phyloP scores from a whole-genome alignment of 1,139 yeast species.

The Diutina neorugosa region DNA sequence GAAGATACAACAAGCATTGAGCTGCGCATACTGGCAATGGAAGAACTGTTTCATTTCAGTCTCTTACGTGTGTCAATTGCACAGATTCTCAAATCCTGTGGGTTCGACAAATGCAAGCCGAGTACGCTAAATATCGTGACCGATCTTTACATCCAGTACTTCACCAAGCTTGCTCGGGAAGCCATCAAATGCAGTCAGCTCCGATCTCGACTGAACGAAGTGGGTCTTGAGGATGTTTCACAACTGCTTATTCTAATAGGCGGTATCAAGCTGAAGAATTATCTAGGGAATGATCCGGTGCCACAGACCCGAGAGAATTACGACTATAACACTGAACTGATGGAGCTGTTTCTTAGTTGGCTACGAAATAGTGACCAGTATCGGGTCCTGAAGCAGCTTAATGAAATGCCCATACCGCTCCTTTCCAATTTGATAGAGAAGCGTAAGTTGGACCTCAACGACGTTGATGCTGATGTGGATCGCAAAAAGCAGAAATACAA shows the following conservation, averaged over 20 bases:
- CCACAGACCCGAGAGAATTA: slow-evolving; percentile 3
- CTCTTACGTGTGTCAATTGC: slow-evolving; percentile 1
- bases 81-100: slow-evolving; percentile 1
- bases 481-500: slow-evolving; percentile 11
- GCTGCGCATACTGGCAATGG: not conserved
- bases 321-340: slow-evolving; percentile 25
- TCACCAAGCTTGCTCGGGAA: not conserved
- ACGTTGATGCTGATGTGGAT: slow-evolving; percentile 9
- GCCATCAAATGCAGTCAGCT: not conserved
- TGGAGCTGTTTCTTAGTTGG: slow-evolving; percentile 29
- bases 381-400: slow-evolving; percentile 16
- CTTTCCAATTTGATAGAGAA: slow-evolving; percentile 27
- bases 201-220: not conserved
- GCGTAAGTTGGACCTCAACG: slow-evolving; percentile 14
- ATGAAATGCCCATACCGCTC: slow-evolving; percentile 20
- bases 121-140: not conserved
- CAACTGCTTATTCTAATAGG: slow-evolving; percentile 1
- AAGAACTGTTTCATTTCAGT: slow-evolving; percentile 1
- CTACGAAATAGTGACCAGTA: slow-evolving; percentile 18
- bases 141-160: slow-evolving; percentile 1
- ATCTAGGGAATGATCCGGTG: not conserved
- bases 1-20: not conserved
- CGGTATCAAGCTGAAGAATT: not conserved
- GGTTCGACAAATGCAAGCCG: slow-evolving; percentile 3
- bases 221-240: not conserved